These are phyloP conservation scores for Lindgomyces ingoldianus DNA, from an alignment of 495 filamentous ascomycete species.

Conservation along the genomic window DNA sequence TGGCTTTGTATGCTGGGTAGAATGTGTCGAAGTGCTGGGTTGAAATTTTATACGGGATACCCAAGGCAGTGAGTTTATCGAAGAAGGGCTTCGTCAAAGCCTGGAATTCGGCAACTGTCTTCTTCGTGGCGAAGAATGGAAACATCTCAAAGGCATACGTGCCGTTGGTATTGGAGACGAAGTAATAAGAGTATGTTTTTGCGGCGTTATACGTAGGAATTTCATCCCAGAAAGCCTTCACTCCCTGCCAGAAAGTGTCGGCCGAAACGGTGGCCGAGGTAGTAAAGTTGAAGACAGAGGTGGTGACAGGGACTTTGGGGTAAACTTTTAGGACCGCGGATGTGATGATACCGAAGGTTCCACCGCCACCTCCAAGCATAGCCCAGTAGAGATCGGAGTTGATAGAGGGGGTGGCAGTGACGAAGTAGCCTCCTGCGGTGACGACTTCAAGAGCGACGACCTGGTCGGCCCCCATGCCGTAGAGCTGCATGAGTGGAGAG, in stretches of 20 bases:
- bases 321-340: conserved; percentile 24
- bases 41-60: conserved; percentile 9
- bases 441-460: conserved; percentile 23
- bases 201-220: conserved; percentile 18
- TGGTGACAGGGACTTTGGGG: conserved; percentile 22
- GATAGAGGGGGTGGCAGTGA: conserved; percentile 1
- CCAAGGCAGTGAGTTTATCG: conserved; percentile 13
- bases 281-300: conserved; percentile 20
- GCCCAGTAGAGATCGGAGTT: conserved; percentile 38
- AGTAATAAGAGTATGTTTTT: conserved; percentile 28
- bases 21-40: conserved; percentile 17
- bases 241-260: conserved; percentile 19
- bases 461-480: conserved; percentile 27
- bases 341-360: conserved; percentile 32
- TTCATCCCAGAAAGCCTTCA: conserved; percentile 16
- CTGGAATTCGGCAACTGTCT: conserved; percentile 24
- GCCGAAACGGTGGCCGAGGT: background rate
- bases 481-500: conserved; percentile 20
- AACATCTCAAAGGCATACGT: conserved; percentile 13
- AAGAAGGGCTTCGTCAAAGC: conserved; percentile 22
- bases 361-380: conserved; percentile 33
- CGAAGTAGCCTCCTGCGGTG: conserved; percentile 20
- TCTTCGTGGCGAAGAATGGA: conserved; percentile 25
- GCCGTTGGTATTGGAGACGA: conserved; percentile 3
- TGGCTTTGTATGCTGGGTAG: conserved; percentile 19